Percentiles rank a stretch among this genome's conserved stretches.
These are phyloP conservation scores for Maudiozyma serrabonitensis DNA, from an alignment of 805 yeast species.

Conservation along the genomic window DNA sequence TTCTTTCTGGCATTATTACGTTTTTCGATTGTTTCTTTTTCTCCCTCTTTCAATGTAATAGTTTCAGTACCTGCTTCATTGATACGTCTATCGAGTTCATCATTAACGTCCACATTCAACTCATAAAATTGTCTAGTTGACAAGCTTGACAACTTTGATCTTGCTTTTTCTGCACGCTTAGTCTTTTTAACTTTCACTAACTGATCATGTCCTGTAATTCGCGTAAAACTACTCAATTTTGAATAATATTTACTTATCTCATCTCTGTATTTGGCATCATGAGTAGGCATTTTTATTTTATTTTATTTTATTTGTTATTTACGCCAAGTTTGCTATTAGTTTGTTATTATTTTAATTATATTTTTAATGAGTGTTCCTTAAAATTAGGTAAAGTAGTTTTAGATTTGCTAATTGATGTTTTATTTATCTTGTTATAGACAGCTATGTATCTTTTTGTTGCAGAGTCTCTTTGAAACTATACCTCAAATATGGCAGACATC, in stretches of 20 bases:
- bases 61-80: slow-evolving; percentile 33
- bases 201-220: background rate
- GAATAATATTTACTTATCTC: slow-evolving; percentile 2
- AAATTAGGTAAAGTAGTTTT: background rate
- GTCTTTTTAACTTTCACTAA: slow-evolving; percentile 21
- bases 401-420: background rate
- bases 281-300: background rate
- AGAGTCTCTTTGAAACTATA: background rate
- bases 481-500: background rate
- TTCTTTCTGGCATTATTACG: slow-evolving; percentile 90
- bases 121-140: slow-evolving; percentile 78
- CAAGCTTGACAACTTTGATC: slow-evolving; percentile 74
- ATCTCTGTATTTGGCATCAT: slow-evolving; percentile 1
- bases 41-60: background rate
- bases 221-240: slow-evolving; percentile 1
- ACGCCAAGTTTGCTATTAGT: background rate
- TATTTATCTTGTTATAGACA: background rate
- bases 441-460: no score
- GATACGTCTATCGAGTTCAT: slow-evolving; percentile 76
- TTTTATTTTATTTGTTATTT: background rate
- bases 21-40: slow-evolving; percentile 36
- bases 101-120: slow-evolving; percentile 87
- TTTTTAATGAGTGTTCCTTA: no score
- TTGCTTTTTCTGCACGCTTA: slow-evolving; percentile 62
- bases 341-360: no score